A percentile compares a stretch with the other conserved stretches of the same genome.
Conservation (phyloP, 495 filamentous ascomycete species). For the Gamarada debralockiae region DNA sequence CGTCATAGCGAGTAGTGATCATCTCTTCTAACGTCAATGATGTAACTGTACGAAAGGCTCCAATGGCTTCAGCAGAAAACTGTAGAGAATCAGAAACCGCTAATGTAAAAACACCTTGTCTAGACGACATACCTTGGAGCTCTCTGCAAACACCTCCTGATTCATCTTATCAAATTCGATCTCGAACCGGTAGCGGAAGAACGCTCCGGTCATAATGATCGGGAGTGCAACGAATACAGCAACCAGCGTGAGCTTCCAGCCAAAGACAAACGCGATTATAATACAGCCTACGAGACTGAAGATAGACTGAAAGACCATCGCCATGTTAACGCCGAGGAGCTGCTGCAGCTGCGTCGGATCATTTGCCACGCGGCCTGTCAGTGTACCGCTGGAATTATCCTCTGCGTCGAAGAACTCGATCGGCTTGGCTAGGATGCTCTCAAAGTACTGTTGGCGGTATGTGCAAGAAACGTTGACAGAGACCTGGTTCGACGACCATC, state of each 20-base stretch:
- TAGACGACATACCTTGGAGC: constrained; percentile 33
- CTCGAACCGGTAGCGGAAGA: constrained; percentile 47
- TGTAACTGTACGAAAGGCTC: constrained; percentile 50
- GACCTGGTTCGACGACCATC: constrained; percentile 14
- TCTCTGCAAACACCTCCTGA: constrained; percentile 46
- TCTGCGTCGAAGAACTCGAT: constrained; percentile 59
- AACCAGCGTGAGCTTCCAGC: constrained; percentile 46
- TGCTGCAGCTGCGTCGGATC: constrained; percentile 62
- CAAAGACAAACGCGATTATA: constrained; percentile 46
- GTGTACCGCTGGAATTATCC: constrained; percentile 56
- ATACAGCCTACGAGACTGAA: constrained; percentile 45
- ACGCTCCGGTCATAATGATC: constrained; percentile 43
- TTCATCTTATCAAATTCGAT: constrained; percentile 47
- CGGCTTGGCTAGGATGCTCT: constrained; percentile 49
- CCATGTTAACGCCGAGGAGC: constrained; percentile 53
- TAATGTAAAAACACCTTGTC: too few species aligned
- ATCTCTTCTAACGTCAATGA: constrained; percentile 48
- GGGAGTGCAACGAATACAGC: constrained; percentile 44
- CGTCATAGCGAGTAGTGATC: constrained; percentile 42
- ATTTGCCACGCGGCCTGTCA: constrained; percentile 51
- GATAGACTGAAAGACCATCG: constrained; percentile 37
- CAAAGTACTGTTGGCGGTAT: constrained; percentile 55
- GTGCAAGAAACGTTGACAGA: not conserved
- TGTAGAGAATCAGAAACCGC: constrained; percentile 49
- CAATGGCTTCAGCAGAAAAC: constrained; percentile 52